Percentiles rank a stretch among this genome's conserved stretches.
These are phyloP conservation scores for Globisporangium acanthophoron DNA, from an alignment of 352 stramenopile species.

Conservation along the genomic window DNA sequence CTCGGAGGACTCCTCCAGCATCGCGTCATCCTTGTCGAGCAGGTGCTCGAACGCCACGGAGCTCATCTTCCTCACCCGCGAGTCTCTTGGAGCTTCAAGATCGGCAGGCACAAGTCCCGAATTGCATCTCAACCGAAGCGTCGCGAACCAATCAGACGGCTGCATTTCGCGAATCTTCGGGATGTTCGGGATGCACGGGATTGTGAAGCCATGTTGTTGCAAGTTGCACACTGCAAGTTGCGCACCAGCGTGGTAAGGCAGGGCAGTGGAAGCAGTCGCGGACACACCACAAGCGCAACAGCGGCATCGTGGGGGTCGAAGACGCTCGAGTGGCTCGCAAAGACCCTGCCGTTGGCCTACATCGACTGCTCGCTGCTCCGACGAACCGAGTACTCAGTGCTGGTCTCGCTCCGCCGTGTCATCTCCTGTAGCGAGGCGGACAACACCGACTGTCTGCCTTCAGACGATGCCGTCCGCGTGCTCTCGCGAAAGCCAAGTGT, in stretches of 20 bases:
- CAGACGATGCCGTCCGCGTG: not conserved
- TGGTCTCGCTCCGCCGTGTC: conserved; percentile 16
- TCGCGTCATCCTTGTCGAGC: conserved; percentile 1
- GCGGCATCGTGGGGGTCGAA: not conserved
- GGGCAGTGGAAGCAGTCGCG: conserved; percentile 13
- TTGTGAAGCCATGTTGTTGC: not conserved
- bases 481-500: not conserved
- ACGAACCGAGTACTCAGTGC: not conserved
- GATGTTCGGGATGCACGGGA: not conserved
- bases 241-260: not conserved
- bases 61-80: not conserved
- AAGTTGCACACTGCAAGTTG: not conserved
- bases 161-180: not conserved
- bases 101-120: not conserved
- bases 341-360: too few species aligned
- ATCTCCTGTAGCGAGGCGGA: conserved; percentile 15
- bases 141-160: not conserved
- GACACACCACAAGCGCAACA: not conserved
- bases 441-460: not conserved
- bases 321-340: not conserved
- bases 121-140: not conserved
- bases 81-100: too few species aligned
- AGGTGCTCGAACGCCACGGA: not conserved
- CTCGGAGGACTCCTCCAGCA: conserved; percentile 9
- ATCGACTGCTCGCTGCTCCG: not conserved